Base-by-base conservation (phyloP, 2,329 filamentous ascomycete species). In the Hymenoscyphus occultus region DNA sequence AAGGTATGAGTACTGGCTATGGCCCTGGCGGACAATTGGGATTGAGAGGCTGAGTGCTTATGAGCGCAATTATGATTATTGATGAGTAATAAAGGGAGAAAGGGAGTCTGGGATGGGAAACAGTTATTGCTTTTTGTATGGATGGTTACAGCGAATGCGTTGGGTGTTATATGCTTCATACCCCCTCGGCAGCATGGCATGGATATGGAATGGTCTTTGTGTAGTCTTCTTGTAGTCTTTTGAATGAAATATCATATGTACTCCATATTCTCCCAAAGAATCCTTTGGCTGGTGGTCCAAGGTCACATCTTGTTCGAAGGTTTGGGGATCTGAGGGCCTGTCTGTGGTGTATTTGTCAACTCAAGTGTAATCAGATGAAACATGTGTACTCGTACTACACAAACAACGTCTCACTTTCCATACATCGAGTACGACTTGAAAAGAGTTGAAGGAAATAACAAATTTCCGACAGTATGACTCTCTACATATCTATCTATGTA, bases 21-120 rank as follows among this genome's bases (percentile, higher is more conserved):
- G 70, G 70, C 35, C 70, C 70, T 14, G 71, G 70, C 40, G 71
- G 71, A 45, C 70, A 74, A 31, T 19, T 70, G 63, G 72, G 70
- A 31, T 61, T 73, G 42, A 71, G 59, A 57, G 40, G 60, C 60
- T 68, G 35, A 69, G 42, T 28, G 39, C 5, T 51, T 28, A 9
- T 12, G 45, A 22, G 45, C 13, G 45, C 45, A 12, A 51, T 51
- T 51, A 51, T 51, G 28, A 59, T 62, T 22, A 57, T 10, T 32
- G 31, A 39, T 51, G 19, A 32, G 10, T n/a, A 45, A 12, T 7
- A 19, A 32, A 32, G 48, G 39, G 28, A 19, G n/a, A 19, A 32
- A 32, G 48, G 39, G 28, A 12, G 22, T 14, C 14, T 39, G 19
- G 22, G 12, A 3, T 31, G 42, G 12, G 42, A 51, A 51, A 48